Base-by-base conservation (phyloP, 1,139 yeast genomes). In the Spencermartinsiella ligniputridi region DNA sequence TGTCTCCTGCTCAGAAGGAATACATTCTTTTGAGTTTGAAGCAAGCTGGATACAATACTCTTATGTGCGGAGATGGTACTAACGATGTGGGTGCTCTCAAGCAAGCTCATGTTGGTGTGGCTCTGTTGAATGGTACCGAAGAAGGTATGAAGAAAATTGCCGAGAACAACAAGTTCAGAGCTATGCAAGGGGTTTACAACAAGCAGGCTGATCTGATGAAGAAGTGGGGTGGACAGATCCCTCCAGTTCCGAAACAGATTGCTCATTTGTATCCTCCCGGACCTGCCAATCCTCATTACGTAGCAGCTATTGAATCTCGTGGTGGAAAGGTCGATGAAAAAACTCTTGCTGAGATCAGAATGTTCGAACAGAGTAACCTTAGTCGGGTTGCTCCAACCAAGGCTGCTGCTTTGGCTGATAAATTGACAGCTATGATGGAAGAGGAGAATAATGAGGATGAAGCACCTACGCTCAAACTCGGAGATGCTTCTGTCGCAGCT, bases 31-130 rank as follows among this genome's bases (percentile, higher is more conserved):
- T 83, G 52, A 78, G 88, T 36, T 77, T 88, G 63, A 92, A 92
- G 66, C 83, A 81, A 48, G 79, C 89, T 63, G 97, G 97, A 27
- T 92, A 90, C 68, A 84, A 79, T 60, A 92, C 98, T 27, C 76
- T 94, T 58, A 92, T 92, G 99, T 92, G 98, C 70, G 99, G 99
- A 74, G 99, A 92, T 69, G 99, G 99, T 69, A 92, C 99, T 27
- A 92, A 92, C 64, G 99, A 92, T 73, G 98, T 92, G 46, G 99
- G 99, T 67, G 99, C 99, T 44, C 78, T 92, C 69, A 94, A 92
- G 67, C 97, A 92, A 71, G 97, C 99, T 6, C 96, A 92, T 61
- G 83, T 92, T 62, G 98, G 98, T 72, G 90, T 92, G 62, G 99
- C 99, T 13, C 72, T 92, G 55, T 76, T 94, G 64, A 94, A 94